A percentile compares a stretch with the other conserved stretches of the same genome.
These are phyloP conservation scores for Curvularia verruculosa DNA, from an alignment of 2,329 filamentous ascomycete species.

Conservation along the genomic window DNA sequence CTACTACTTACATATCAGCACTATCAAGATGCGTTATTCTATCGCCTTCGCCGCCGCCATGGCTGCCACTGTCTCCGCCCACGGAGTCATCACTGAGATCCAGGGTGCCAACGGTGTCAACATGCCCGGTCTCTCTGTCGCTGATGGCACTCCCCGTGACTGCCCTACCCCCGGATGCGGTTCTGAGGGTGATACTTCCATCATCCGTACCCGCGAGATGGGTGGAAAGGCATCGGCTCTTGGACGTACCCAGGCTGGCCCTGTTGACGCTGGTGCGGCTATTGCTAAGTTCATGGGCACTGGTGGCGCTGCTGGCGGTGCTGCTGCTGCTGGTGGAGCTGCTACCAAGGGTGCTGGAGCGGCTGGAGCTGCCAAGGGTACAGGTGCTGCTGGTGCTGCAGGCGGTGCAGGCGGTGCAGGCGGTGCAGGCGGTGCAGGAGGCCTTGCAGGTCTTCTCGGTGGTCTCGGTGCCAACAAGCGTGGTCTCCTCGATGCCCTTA, in stretches of 20 bases:
- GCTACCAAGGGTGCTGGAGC: slow-evolving; percentile 9
- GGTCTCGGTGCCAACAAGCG: slow-evolving; percentile 21
- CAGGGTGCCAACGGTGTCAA: slow-evolving; percentile 66
- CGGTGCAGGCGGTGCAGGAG: slow-evolving; percentile 1
- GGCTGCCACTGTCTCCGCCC: slow-evolving; percentile 58
- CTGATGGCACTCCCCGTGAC: slow-evolving; percentile 71
- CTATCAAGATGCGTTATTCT: slow-evolving; percentile 57
- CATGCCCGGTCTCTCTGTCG: slow-evolving; percentile 67
- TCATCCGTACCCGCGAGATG: slow-evolving; percentile 68
- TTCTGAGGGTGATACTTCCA: slow-evolving; percentile 72
- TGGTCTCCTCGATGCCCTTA: slow-evolving; percentile 35
- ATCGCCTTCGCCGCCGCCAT: slow-evolving; percentile 56
- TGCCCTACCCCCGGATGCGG: slow-evolving; percentile 67
- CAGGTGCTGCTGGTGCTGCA: slow-evolving; percentile 45
- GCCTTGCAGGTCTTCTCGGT: neutral
- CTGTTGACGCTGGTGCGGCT: slow-evolving; percentile 39
- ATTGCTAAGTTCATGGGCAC: slow-evolving; percentile 16
- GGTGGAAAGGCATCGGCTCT: slow-evolving; percentile 62
- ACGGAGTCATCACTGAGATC: slow-evolving; percentile 64
- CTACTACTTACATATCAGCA: slow-evolving; percentile 10
- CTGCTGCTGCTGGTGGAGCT: slow-evolving; percentile 38
- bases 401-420: neutral
- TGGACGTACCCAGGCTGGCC: slow-evolving; percentile 67
- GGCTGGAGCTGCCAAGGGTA: slow-evolving; percentile 46
- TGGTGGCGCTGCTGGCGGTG: slow-evolving; percentile 55